These are phyloP conservation scores for Cadophora sp. DNA, from an alignment of 2,329 filamentous ascomycete species.

Conservation along the genomic window DNA sequence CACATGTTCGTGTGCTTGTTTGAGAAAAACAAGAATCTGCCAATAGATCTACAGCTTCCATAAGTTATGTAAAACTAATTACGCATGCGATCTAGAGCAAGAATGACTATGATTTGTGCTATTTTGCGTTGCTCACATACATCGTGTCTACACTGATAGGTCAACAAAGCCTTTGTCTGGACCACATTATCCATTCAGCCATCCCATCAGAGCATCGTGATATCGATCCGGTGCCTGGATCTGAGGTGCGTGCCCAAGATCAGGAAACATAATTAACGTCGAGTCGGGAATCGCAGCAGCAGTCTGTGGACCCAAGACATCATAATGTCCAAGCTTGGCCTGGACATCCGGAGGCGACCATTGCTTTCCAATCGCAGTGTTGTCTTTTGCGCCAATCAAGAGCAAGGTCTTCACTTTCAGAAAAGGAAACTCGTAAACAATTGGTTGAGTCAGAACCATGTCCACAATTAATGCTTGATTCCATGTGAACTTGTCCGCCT, in stretches of 20 bases:
- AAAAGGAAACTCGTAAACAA: slow-evolving; percentile 56
- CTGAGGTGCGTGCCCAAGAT: slow-evolving; percentile 59
- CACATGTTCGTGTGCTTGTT: no score
- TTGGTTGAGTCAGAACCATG: slow-evolving; percentile 59
- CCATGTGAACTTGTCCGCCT: slow-evolving; percentile 51
- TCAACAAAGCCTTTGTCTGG: neutral
- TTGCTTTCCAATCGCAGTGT: slow-evolving; percentile 60
- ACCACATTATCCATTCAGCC: slow-evolving; percentile 44
- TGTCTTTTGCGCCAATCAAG: slow-evolving; percentile 58
- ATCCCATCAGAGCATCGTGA: slow-evolving; percentile 53
- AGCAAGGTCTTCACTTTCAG: slow-evolving; percentile 55
- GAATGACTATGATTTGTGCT: neutral
- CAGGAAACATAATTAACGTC: slow-evolving; percentile 54
- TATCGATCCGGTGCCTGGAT: slow-evolving; percentile 57
- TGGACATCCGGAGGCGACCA: slow-evolving; percentile 53
- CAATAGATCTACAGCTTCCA: no score
- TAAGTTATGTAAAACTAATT: no score
- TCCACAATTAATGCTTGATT: slow-evolving; percentile 60
- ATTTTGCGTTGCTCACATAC: neutral
- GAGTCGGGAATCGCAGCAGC: slow-evolving; percentile 52
- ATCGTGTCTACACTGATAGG: neutral
- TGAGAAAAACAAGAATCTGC: no score
- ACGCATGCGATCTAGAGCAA: neutral
- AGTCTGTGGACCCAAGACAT: slow-evolving; percentile 54
- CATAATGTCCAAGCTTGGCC: slow-evolving; percentile 55